Conservation (phyloP, 2,329 filamentous ascomycete species). For the Aspergillus luchuensis region DNA sequence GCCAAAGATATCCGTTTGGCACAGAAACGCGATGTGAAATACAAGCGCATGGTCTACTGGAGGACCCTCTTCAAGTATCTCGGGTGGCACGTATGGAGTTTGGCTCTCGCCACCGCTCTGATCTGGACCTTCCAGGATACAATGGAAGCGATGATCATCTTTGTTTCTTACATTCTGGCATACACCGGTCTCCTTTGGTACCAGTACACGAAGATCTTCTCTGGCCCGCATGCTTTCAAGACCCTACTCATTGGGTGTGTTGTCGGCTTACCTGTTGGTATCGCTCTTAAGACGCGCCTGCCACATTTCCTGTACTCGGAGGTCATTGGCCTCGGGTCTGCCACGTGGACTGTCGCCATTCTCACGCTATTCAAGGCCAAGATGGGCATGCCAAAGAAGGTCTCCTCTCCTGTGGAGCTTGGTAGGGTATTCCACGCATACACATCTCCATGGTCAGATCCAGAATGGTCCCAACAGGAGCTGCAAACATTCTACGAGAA, state of each 20-base stretch:
- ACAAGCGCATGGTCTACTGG: conserved; percentile 55
- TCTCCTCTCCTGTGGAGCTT: conserved; percentile 36
- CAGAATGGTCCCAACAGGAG: conserved; percentile 54
- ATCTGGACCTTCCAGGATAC: conserved; percentile 56
- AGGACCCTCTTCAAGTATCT: conserved; percentile 53
- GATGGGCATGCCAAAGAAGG: conserved; percentile 50
- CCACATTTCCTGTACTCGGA: conserved; percentile 48
- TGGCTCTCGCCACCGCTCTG: conserved; percentile 52
- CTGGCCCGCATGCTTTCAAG: conserved; percentile 52
- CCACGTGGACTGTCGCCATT: conserved; percentile 57
- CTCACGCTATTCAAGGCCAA: conserved; percentile 53
- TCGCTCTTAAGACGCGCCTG: conserved; percentile 44
- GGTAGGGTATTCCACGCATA: conserved; percentile 48
- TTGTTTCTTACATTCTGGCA: conserved; percentile 51
- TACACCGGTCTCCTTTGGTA: conserved; percentile 58
- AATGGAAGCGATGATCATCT: conserved; percentile 50
- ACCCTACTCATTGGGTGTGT: conserved; percentile 50
- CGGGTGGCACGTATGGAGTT: conserved; percentile 55
- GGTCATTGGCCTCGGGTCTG: conserved; percentile 51
- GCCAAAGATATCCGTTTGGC: conserved; percentile 47
- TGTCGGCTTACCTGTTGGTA: conserved; percentile 51
- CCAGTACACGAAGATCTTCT: conserved; percentile 57
- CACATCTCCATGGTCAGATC: conserved; percentile 46
- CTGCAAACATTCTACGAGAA: conserved; percentile 51
- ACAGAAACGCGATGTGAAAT: conserved; percentile 49